These are phyloP conservation scores for Fusarium denticulatum DNA, from an alignment of 2,329 filamentous ascomycete species.

Conservation along the genomic window DNA sequence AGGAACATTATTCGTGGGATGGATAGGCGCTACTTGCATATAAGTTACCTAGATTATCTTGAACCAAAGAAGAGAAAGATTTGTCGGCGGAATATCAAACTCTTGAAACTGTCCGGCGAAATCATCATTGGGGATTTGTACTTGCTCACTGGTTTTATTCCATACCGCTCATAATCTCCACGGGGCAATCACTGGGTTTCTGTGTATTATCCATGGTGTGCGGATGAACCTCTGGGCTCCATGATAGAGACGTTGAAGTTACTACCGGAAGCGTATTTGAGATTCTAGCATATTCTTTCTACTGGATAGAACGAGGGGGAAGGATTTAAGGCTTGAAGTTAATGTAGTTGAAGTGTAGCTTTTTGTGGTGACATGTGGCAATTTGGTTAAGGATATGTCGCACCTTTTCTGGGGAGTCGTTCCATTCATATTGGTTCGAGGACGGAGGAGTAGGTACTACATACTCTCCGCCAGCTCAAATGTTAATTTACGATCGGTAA, in stretches of 20 bases:
- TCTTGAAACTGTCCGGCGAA: neutral
- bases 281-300: neutral
- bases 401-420: neutral
- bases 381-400: neutral
- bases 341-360: neutral
- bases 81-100: neutral
- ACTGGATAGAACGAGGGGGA: neutral
- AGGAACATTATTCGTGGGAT: slow-evolving; percentile 19
- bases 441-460: neutral
- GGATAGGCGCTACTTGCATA: slow-evolving; percentile 18
- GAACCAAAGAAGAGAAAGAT: neutral
- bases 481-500: neutral
- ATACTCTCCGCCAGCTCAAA: neutral
- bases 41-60: slow-evolving; percentile 13
- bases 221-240: neutral
- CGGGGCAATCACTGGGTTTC: neutral
- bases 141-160: neutral
- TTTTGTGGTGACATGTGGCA: neutral
- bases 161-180: too few relatives aligned
- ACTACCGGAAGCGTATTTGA: neutral
- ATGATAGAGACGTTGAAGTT: neutral
- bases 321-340: neutral
- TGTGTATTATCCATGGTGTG: neutral
- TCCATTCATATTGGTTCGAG: neutral
- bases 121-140: neutral